phyloP scores from a whole-genome alignment of 2,329 filamentous ascomycete genomes.

The Phaeomoniella chlamydospora region DNA sequence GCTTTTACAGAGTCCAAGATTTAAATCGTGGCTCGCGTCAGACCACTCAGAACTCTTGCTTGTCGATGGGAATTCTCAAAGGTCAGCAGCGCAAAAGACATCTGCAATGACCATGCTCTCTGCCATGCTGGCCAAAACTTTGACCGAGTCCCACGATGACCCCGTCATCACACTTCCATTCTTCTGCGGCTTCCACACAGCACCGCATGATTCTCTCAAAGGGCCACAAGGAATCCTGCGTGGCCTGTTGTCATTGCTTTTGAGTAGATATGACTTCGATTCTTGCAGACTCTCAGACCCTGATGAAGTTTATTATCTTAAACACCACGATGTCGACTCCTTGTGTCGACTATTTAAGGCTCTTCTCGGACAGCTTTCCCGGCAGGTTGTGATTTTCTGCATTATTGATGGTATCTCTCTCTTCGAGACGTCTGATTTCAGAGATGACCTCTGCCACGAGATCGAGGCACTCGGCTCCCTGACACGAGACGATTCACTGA shows the following conservation, averaged over 20 bases:
- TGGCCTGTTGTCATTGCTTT: slow-evolving; percentile 2
- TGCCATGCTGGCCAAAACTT: neutral
- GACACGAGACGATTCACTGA: slow-evolving; percentile 1
- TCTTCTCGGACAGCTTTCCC: slow-evolving; percentile 2
- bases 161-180: neutral
- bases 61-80: slow-evolving; percentile 3
- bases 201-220: slow-evolving; percentile 2
- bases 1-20: slow-evolving; percentile 1
- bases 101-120: neutral
- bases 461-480: slow-evolving; percentile 3
- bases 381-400: slow-evolving; percentile 4
- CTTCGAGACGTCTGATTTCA: slow-evolving; percentile 4
- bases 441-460: neutral
- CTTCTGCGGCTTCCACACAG: slow-evolving; percentile 5
- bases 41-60: slow-evolving; percentile 1
- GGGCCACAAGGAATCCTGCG: slow-evolving; percentile 5
- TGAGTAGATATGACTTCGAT: neutral
- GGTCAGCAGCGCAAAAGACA: neutral
- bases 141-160: neutral
- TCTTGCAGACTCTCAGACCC: slow-evolving; percentile 1
- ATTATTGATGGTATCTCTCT: slow-evolving; percentile 6
- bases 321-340: slow-evolving; percentile 1
- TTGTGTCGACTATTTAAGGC: slow-evolving; percentile 3
- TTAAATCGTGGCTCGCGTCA: slow-evolving; percentile 3
- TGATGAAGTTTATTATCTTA: slow-evolving; percentile 2